Conservation (phyloP, 2,329 filamentous ascomycete genomes). For the Penicillium glabrum region DNA sequence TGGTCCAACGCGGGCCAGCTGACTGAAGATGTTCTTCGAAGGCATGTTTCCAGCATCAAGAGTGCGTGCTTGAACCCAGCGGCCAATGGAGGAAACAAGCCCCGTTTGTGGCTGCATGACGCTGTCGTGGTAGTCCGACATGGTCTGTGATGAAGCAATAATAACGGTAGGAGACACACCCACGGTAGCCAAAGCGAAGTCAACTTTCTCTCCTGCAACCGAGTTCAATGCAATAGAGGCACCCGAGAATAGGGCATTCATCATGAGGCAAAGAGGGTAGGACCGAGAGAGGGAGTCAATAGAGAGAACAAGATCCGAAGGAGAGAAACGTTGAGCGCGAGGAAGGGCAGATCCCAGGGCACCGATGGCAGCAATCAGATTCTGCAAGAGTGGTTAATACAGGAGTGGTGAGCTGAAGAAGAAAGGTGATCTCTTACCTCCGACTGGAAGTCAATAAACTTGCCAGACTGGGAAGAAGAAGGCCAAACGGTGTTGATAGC, state of each 20-base stretch:
- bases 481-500: conserved; percentile 46
- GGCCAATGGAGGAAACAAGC: conserved; percentile 65
- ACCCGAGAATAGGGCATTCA: conserved; percentile 82
- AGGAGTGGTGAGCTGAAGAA: not conserved
- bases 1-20: conserved; percentile 37
- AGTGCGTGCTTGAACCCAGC: conserved; percentile 69
- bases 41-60: conserved; percentile 76
- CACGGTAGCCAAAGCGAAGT: conserved; percentile 71
- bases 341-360: conserved; percentile 76
- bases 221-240: conserved; percentile 85
- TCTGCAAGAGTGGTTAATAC: conserved; percentile 46
- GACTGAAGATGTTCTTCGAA: conserved; percentile 60
- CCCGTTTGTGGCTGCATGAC: conserved; percentile 61
- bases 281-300: conserved; percentile 77
- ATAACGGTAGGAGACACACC: conserved; percentile 79
- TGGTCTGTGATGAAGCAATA: conserved; percentile 71
- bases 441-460: conserved; percentile 81
- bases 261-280: conserved; percentile 75
- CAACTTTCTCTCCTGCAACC: conserved; percentile 70
- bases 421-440: conserved; percentile 40
- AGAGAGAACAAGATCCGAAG: conserved; percentile 79
- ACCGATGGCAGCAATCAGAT: conserved; percentile 83
- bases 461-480: conserved; percentile 50
- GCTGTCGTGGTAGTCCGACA: conserved; percentile 66
- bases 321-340: conserved; percentile 68